phyloP scores from a whole-genome alignment of 2,329 filamentous ascomycete species.

The Nannizziopsis barbatae region DNA sequence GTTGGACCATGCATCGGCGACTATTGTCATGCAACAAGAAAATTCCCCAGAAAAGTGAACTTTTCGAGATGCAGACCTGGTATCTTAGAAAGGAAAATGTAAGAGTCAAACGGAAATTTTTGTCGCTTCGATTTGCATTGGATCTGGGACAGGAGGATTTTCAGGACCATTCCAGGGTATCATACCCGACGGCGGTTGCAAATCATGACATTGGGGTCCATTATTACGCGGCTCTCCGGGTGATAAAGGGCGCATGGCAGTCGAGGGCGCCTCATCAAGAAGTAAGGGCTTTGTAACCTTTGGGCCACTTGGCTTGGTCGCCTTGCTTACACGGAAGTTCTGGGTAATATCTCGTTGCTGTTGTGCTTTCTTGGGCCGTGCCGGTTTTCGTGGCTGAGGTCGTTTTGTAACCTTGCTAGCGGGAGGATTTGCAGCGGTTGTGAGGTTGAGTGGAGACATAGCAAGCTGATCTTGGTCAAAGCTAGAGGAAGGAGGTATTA shows the following conservation, averaged over 20 bases:
- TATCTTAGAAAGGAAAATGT: too few species aligned
- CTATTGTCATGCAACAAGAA: too few species aligned
- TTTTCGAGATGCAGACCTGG: too few species aligned
- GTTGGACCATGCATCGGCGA: too few species aligned
- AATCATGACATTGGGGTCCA: constrained; percentile 23
- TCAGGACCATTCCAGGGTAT: constrained; percentile 11
- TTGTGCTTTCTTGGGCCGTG: constrained; percentile 1
- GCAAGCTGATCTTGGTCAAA: constrained; percentile 2
- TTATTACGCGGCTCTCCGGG: constrained; percentile 29
- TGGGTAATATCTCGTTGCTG: constrained; percentile 8
- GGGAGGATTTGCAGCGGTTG: constrained; percentile 17
- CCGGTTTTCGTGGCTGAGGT: constrained; percentile 10
- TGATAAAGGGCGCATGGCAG: constrained; percentile 29
- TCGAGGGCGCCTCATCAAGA: constrained; percentile 21
- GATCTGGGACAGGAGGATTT: constrained; percentile 16
- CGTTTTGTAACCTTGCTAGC: constrained; percentile 16
- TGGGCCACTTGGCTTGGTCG: constrained; percentile 18
- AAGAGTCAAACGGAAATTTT: constrained; percentile 1
- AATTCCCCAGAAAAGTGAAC: too few species aligned
- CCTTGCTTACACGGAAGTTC: constrained; percentile 12
- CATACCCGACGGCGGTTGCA: background rate
- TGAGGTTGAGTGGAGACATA: constrained; percentile 18
- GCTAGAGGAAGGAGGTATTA: constrained; percentile 26
- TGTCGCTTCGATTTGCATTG: constrained; percentile 15
- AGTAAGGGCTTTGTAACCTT: constrained; percentile 16